Conservation (phyloP, 345 rosid genomes). For the Toxicodendron radicans region DNA sequence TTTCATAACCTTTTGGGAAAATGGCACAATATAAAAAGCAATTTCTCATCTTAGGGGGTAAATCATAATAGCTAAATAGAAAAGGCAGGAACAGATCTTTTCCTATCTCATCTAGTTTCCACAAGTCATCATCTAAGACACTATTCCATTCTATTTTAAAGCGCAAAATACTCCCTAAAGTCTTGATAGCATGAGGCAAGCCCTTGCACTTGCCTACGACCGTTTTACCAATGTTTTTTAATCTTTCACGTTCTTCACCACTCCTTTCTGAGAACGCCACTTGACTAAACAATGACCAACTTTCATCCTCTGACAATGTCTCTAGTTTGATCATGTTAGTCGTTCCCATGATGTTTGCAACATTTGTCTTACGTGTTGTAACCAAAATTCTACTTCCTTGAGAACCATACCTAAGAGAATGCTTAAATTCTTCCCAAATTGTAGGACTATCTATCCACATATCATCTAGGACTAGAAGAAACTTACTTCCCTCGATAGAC, state of each 20-base stretch:
- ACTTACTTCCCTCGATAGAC: background rate
- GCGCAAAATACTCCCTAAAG: background rate
- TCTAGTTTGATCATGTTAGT: background rate
- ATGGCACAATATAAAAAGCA: background rate
- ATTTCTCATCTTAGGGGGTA: background rate
- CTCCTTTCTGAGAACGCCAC: background rate
- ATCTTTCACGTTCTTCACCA: background rate
- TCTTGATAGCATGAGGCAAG: background rate
- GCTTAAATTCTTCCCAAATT: background rate
- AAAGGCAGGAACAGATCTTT: background rate
- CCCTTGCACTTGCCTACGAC: background rate
- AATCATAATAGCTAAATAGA: slow-evolving; percentile 1
- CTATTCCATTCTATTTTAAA: background rate
- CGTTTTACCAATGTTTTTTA: background rate
- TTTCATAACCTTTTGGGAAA: background rate
- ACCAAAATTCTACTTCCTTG: slow-evolving; percentile 1
- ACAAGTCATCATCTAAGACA: background rate
- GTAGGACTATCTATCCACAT: background rate
- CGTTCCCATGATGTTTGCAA: background rate
- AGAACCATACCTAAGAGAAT: background rate
- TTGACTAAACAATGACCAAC: background rate
- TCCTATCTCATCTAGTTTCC: background rate
- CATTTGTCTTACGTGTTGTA: background rate
- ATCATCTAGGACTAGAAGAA: background rate
- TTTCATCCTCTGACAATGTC: background rate